phyloP scores from a whole-genome alignment of 805 yeast species.

The Cyberlindnera galapagoensis region DNA sequence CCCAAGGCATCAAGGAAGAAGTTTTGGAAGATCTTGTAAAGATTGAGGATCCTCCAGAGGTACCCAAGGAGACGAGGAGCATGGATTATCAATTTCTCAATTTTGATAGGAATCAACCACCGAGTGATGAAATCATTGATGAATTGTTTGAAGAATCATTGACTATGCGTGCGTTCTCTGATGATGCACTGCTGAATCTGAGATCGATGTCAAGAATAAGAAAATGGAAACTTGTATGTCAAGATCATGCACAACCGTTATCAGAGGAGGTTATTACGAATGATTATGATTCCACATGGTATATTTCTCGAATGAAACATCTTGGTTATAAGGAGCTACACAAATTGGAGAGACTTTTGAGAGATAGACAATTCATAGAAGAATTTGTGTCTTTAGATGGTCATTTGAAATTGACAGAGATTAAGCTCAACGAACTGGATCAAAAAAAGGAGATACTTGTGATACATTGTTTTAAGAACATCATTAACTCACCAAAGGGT shows the following conservation, averaged over 20 bases:
- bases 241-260: slow-evolving; percentile 14
- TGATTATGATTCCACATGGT: slow-evolving; percentile 17
- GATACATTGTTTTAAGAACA: slow-evolving; percentile 42
- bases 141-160: slow-evolving; percentile 15
- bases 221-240: slow-evolving; percentile 24
- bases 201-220: slow-evolving; percentile 12
- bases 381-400: slow-evolving; percentile 46
- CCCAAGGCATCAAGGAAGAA: slow-evolving; percentile 2
- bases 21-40: slow-evolving; percentile 6
- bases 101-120: slow-evolving; percentile 24
- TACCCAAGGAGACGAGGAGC: slow-evolving; percentile 4
- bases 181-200: slow-evolving; percentile 17
- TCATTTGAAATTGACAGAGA: slow-evolving; percentile 38
- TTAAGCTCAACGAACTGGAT: slow-evolving; percentile 40
- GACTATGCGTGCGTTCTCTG: slow-evolving; percentile 16
- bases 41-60: not conserved
- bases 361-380: slow-evolving; percentile 23
- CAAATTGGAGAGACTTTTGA: slow-evolving; percentile 18
- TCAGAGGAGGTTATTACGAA: not conserved
- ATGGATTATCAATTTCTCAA: slow-evolving; percentile 21
- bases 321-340: slow-evolving; percentile 17
- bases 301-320: slow-evolving; percentile 10
- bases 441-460: slow-evolving; percentile 44
- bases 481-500: slow-evolving; percentile 31
- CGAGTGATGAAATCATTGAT: slow-evolving; percentile 21